A percentile compares a stretch with the other conserved stretches of the same genome.
These are phyloP conservation scores for Salix purpurea DNA, from an alignment of 345 rosid genomes.

Conservation along the genomic window DNA sequence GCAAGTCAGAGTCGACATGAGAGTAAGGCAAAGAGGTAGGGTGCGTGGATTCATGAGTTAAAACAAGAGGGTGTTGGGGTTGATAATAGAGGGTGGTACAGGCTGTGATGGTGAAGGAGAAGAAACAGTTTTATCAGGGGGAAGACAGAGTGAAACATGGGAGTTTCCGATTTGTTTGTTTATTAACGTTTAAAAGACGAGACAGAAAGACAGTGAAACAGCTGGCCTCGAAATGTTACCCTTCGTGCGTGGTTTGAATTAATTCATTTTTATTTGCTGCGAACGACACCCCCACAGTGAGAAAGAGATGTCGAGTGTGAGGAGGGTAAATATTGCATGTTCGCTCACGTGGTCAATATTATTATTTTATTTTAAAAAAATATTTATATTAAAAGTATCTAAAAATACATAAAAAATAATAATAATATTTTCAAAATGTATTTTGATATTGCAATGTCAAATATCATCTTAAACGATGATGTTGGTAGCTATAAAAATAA, in stretches of 20 bases:
- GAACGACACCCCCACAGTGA: background rate
- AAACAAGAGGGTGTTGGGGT: background rate
- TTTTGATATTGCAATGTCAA: too few species aligned
- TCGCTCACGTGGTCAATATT: too few species aligned
- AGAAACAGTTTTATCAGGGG: background rate
- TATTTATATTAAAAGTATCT: too few species aligned
- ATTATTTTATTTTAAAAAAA: too few species aligned
- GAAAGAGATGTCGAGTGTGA: background rate
- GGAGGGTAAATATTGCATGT: too few species aligned
- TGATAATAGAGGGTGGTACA: background rate
- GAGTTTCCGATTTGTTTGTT: constrained; percentile 7
- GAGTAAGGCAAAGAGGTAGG: constrained; percentile 45
- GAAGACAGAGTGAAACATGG: background rate
- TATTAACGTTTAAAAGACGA: background rate
- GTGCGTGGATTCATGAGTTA: background rate
- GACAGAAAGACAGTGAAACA: background rate
- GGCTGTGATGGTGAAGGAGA: background rate
- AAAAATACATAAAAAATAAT: too few species aligned
- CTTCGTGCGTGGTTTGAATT: background rate
- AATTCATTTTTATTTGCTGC: background rate
- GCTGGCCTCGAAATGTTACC: background rate
- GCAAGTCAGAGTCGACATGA: constrained; percentile 60
- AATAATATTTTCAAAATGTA: too few species aligned
- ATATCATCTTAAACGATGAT: too few species aligned
- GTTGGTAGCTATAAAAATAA: too few species aligned